These are phyloP conservation scores for Pichia sporocuriosa DNA, from an alignment of 805 yeast genomes.

Conservation along the genomic window DNA sequence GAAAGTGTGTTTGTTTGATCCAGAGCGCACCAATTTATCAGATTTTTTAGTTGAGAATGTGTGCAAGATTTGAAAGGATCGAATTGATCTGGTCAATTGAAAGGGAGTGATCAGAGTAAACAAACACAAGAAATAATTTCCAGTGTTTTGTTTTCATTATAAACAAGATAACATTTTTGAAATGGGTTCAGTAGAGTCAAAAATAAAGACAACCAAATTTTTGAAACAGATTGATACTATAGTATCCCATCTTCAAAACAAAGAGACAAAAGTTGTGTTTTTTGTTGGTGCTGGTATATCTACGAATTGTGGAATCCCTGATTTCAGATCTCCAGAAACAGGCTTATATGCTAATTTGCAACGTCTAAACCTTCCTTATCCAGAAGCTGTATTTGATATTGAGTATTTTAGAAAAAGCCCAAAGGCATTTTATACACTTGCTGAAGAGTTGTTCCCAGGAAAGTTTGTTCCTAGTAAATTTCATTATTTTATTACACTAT, in stretches of 20 bases:
- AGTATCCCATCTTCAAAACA: conserved; percentile 19
- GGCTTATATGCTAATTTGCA: conserved; percentile 79
- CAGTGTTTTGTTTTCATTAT: no score
- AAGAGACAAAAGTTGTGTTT: conserved; percentile 43
- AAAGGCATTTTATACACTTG: conserved; percentile 75
- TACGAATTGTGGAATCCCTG: conserved; percentile 92
- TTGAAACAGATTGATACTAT: conserved; percentile 15
- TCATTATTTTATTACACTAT: conserved; percentile 62
- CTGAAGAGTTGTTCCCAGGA: conserved; percentile 84
- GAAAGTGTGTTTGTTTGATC: no score
- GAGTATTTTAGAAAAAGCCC: conserved; percentile 73
- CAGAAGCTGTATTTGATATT: conserved; percentile 94
- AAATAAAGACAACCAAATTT: neutral
- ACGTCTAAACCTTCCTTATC: conserved; percentile 71
- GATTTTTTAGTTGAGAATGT: no score
- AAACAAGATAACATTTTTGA: neutral
- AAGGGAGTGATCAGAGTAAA: no score
- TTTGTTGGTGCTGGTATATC: conserved; percentile 93
- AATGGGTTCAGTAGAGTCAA: neutral
- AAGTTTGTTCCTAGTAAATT: conserved; percentile 76
- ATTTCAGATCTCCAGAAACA: conserved; percentile 85
- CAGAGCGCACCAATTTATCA: no score
- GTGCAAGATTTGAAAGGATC: no score
- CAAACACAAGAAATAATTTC: no score
- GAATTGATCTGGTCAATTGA: no score